Evolutionary conservation across 371 early-diverging fungal species (phyloP).

Genomic region (Rhizopus microsporus): DNA sequence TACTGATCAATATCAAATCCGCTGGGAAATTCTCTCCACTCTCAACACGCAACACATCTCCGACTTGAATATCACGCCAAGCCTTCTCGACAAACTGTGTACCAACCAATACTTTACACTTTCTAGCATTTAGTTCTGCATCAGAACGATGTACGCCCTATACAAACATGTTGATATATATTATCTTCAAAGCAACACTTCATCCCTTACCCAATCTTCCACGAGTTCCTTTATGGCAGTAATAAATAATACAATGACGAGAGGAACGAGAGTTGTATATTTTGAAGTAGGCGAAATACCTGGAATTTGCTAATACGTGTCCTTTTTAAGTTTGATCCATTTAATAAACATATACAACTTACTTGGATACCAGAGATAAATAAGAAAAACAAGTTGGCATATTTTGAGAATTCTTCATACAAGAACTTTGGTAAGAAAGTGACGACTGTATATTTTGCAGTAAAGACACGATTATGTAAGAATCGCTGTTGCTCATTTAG

Average conservation of each 20-base stretch:
- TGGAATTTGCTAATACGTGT: conserved; percentile 71
- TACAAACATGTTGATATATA: conserved; percentile 2
- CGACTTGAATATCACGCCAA: conserved; percentile 86
- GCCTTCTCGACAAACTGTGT: conserved; percentile 63
- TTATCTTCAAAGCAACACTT: background rate
- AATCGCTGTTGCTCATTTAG: conserved; percentile 77
- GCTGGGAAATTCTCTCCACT: conserved; percentile 92
- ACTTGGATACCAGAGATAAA: conserved; percentile 88
- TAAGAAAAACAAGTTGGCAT: conserved; percentile 95
- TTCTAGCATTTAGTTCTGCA: conserved; percentile 73
- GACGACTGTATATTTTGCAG: conserved; percentile 86
- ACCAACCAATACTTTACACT: conserved; percentile 66
- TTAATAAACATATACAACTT: conserved; percentile 25
- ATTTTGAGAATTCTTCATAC: conserved; percentile 92
- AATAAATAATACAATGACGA: conserved; percentile 86
- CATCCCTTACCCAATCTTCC: conserved; percentile 82
- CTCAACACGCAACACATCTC: conserved; percentile 88
- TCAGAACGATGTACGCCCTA: conserved; percentile 85
- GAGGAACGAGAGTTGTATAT: conserved; percentile 91
- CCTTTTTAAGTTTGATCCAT: background rate
- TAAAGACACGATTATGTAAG: conserved; percentile 82
- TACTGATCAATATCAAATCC: conserved; percentile 86
- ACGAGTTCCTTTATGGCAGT: conserved; percentile 96
- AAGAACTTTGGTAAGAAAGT: conserved; percentile 94
- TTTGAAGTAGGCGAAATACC: conserved; percentile 84